Percentiles rank a stretch among this genome's conserved stretches.
These are phyloP conservation scores for Hippophae tibetana DNA, from an alignment of 306 rosid genomes.

Conservation along the genomic window DNA sequence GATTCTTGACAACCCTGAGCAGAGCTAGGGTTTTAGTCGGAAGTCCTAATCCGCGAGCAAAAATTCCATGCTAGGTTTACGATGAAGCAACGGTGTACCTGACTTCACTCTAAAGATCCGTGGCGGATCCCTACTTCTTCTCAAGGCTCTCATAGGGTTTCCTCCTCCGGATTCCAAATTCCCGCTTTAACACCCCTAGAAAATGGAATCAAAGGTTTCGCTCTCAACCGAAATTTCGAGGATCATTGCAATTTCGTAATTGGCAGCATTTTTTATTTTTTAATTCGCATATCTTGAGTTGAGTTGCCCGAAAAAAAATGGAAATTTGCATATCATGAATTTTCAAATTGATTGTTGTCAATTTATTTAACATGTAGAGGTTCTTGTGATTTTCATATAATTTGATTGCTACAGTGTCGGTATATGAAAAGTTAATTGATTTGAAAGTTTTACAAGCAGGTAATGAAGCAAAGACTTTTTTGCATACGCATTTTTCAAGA, in stretches of 20 bases:
- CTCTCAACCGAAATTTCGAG: not conserved
- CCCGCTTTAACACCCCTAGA: constrained; percentile 8
- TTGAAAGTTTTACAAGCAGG: constrained; percentile 21
- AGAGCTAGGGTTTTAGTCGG: not conserved
- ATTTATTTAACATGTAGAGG: not conserved
- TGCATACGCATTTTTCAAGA: constrained; percentile 74
- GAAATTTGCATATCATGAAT: constrained; percentile 9
- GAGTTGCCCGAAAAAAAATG: constrained; percentile 19
- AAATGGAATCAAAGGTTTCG: constrained; percentile 9
- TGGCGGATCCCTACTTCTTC: constrained; percentile 3
- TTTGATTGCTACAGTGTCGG: not conserved
- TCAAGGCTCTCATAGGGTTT: constrained; percentile 11
- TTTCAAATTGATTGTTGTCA: constrained; percentile 1
- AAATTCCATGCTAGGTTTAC: not conserved
- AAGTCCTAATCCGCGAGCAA: not conserved
- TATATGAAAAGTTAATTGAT: constrained; percentile 15
- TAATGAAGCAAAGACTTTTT: constrained; percentile 50
- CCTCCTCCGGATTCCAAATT: constrained; percentile 12
- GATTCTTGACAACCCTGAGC: constrained; percentile 1
- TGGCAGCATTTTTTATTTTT: not conserved
- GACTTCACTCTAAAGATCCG: constrained; percentile 14
- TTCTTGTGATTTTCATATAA: not conserved
- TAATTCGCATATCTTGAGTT: not conserved
- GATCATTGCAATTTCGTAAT: not conserved
- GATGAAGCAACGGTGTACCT: constrained; percentile 34